Base-by-base conservation (phyloP, 495 filamentous ascomycete genomes). In the Penicillium argentinense region DNA sequence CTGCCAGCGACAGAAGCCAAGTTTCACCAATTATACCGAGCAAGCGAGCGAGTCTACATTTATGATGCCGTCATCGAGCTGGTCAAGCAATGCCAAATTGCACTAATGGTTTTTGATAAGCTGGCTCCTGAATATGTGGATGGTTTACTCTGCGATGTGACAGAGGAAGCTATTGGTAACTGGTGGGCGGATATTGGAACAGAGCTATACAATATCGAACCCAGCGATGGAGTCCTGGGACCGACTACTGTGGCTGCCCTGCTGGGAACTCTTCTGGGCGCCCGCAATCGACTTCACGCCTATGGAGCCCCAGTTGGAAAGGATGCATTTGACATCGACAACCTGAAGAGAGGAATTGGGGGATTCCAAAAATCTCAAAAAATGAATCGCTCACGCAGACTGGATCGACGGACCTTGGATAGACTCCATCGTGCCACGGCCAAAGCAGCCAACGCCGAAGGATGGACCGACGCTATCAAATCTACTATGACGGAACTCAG, bases 181-280 rank as follows among this genome's bases (percentile, higher is more conserved):
- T 98, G 95, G 93, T 98, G 93, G 93, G 83, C 85, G 2, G 89
- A 97, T 54, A 85, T 97, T 32, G 93, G 95, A 3, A 86, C 85
- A 0, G 91, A 97, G 36, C 78, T 88, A 48, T 96, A 91, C 68
- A 95, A 88, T 45, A 75, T 89, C 16, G 95, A 97, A 65, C 95
- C 93, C 2, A 87, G 83, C 16, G 95, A 98, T 65, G 91, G 91
- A 9, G 87, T 91, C 22, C 69, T 98, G 5, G 93, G 93, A 0
- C 91, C 93, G 3, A 96, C 91, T 0, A 97, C 88, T 1, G 91
- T 97, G 11, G 85, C 90, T 18, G 95, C 88, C 3, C 67, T 98
- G 19, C 69, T 98, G 14, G 93, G 93, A 5, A 83, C 92, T 51
- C 74, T 97, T 7, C 80, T 96, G 67, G 93, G 93, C 4, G 89